Conservation (phyloP, 345 rosid species). For the Brassica incana region DNA sequence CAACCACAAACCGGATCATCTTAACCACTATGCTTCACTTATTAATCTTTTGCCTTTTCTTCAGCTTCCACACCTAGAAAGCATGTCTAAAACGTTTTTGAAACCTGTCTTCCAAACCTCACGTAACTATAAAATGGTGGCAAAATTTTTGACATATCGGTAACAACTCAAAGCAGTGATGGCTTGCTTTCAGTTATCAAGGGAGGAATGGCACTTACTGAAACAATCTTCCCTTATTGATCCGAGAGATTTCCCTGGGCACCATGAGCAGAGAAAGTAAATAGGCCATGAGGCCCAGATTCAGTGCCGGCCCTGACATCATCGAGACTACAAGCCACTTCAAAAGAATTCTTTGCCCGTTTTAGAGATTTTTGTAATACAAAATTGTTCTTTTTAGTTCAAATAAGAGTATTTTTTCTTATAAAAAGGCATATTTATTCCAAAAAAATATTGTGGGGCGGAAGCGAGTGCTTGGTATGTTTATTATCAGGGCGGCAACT, state of each 20-base stretch:
- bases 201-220: conserved; percentile 38
- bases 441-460: too few relatives aligned
- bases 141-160: not conserved
- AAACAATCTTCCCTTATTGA: conserved; percentile 57
- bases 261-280: conserved; percentile 52
- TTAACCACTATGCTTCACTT: conserved; percentile 16
- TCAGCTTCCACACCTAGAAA: not conserved
- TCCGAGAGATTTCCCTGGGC: conserved; percentile 63
- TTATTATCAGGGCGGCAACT: too few relatives aligned
- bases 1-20: conserved; percentile 2
- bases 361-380: too few relatives aligned
- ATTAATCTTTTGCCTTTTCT: not conserved
- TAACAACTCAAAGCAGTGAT: conserved; percentile 59
- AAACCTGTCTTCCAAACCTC: not conserved
- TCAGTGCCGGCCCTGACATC: too few relatives aligned
- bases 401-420: too few relatives aligned
- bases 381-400: too few relatives aligned
- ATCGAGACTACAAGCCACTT: too few relatives aligned
- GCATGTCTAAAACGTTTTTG: not conserved
- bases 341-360: too few relatives aligned
- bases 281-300: conserved; percentile 46
- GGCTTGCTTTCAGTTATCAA: conserved; percentile 15
- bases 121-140: not conserved
- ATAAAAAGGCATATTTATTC: too few relatives aligned
- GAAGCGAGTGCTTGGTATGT: too few relatives aligned